A percentile compares a stretch with the other conserved stretches of the same genome.
Evolutionary conservation across 2,329 filamentous ascomycete species (phyloP).

Genomic region (Diaporthe helianthi): DNA sequence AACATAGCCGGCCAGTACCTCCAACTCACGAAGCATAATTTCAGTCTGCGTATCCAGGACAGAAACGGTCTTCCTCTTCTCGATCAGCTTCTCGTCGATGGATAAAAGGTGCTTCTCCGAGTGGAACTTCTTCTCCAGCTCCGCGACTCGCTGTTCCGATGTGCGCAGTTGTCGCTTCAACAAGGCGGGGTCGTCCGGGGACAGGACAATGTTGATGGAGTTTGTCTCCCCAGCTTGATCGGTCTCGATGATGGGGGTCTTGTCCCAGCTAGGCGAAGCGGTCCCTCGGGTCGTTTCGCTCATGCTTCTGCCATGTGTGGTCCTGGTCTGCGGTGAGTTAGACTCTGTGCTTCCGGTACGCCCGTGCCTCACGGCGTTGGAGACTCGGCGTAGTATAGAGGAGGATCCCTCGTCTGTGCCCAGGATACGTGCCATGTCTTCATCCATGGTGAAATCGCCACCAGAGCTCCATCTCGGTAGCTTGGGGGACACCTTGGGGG

Average conservation of each 20-base stretch:
- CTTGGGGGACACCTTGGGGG: constrained; percentile 67
- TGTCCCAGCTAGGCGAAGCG: constrained; percentile 73
- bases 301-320: constrained; percentile 65
- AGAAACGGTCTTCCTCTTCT: constrained; percentile 95
- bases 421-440: constrained; percentile 91
- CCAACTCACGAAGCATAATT: constrained; percentile 91
- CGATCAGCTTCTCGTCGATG: constrained; percentile 84
- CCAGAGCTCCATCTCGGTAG: constrained; percentile 78
- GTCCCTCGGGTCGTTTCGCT: constrained; percentile 72
- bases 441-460: constrained; percentile 91
- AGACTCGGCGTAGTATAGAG: constrained; percentile 86
- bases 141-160: constrained; percentile 83
- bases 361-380: constrained; percentile 91
- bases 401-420: constrained; percentile 78
- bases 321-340: constrained; percentile 49
- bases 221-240: constrained; percentile 56
- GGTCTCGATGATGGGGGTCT: constrained; percentile 65
- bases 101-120: constrained; percentile 72
- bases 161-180: constrained; percentile 79
- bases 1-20: constrained; percentile 87
- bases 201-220: constrained; percentile 76
- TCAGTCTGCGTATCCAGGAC: constrained; percentile 93
- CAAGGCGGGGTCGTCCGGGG: constrained; percentile 67
- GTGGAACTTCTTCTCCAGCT: constrained; percentile 81
- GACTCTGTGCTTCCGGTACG: constrained; percentile 82